Evolutionary conservation across 495 filamentous ascomycete genomes (phyloP).

Genomic region (Achaetomiella virescens): DNA sequence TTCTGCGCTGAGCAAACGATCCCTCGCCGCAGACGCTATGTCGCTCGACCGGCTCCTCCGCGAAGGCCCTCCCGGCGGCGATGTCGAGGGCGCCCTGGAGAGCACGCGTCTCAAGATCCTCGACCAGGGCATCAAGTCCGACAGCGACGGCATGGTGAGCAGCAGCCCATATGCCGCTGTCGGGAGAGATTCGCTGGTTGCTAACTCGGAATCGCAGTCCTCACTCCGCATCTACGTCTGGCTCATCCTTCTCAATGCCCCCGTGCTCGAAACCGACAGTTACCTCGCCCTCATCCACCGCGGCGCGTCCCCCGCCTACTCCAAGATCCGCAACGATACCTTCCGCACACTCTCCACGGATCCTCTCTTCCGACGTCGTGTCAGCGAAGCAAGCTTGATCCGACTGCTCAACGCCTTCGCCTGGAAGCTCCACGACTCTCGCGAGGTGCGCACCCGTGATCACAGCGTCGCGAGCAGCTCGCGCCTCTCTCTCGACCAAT

Average conservation of each 20-base stretch:
- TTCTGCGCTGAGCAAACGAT: conserved; percentile 47
- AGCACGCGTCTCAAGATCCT: conserved; percentile 72
- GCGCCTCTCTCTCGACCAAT: conserved; percentile 29
- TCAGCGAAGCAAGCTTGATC: conserved; percentile 91
- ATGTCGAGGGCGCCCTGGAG: conserved; percentile 60
- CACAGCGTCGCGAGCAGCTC: conserved; percentile 26
- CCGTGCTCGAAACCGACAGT: conserved; percentile 72
- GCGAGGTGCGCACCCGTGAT: conserved; percentile 36
- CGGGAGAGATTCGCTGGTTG: background rate
- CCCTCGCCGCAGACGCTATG: conserved; percentile 52
- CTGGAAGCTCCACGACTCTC: conserved; percentile 83
- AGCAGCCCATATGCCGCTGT: background rate
- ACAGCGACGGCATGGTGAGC: conserved; percentile 84
- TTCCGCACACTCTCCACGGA: conserved; percentile 95
- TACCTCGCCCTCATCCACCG: conserved; percentile 90
- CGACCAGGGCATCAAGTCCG: conserved; percentile 70
- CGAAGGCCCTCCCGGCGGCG: conserved; percentile 65
- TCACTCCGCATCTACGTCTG: conserved; percentile 89
- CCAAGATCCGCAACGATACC: conserved; percentile 96
- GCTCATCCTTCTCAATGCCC: conserved; percentile 82
- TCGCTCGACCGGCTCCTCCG: conserved; percentile 61
- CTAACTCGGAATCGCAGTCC: conserved; percentile 52
- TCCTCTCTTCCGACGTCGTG: conserved; percentile 87
- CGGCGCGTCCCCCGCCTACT: conserved; percentile 86
- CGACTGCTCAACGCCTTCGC: conserved; percentile 94